phyloP scores from a whole-genome alignment of 805 yeast species.

The Candida orba region DNA sequence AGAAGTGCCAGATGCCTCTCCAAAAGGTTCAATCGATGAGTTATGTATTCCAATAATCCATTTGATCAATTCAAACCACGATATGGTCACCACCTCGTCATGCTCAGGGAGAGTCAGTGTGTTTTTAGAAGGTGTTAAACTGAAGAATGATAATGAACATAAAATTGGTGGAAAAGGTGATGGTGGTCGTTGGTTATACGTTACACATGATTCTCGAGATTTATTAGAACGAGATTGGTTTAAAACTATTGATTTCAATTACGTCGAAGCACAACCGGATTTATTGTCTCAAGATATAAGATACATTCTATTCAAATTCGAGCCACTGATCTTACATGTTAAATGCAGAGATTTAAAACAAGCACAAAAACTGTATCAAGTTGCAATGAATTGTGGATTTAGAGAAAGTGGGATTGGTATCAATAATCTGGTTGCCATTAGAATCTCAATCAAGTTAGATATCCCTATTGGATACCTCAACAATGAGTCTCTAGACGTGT shows the following conservation, averaged over 20 bases:
- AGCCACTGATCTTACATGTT: slow-evolving; percentile 80
- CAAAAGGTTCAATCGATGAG: slow-evolving; percentile 81
- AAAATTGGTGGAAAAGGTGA: slow-evolving; percentile 79
- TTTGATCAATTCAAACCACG: slow-evolving; percentile 51
- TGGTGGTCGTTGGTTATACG: slow-evolving; percentile 83
- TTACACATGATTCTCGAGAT: slow-evolving; percentile 51
- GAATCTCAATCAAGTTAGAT: slow-evolving; percentile 69
- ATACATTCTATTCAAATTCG: slow-evolving; percentile 68
- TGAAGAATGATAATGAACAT: slow-evolving; percentile 17
- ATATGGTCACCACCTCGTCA: slow-evolving; percentile 81
- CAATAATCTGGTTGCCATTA: slow-evolving; percentile 68
- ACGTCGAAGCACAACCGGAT: slow-evolving; percentile 7
- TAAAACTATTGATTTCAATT: slow-evolving; percentile 19
- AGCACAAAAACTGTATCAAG: slow-evolving; percentile 56
- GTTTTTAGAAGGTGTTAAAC: slow-evolving; percentile 66
- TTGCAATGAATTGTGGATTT: slow-evolving; percentile 81
- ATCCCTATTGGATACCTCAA: slow-evolving; percentile 62
- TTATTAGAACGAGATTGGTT: slow-evolving; percentile 42
- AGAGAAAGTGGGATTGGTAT: slow-evolving; percentile 83
- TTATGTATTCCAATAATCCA: slow-evolving; percentile 66
- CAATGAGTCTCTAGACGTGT: slow-evolving; percentile 20
- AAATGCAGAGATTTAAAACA: slow-evolving; percentile 56
- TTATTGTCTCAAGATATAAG: slow-evolving; percentile 30
- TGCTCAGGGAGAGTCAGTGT: slow-evolving; percentile 86
- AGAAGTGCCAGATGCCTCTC: slow-evolving; percentile 58